Conservation (phyloP, 169 alveolate species). For the Eimeria nieschulzi region DNA sequence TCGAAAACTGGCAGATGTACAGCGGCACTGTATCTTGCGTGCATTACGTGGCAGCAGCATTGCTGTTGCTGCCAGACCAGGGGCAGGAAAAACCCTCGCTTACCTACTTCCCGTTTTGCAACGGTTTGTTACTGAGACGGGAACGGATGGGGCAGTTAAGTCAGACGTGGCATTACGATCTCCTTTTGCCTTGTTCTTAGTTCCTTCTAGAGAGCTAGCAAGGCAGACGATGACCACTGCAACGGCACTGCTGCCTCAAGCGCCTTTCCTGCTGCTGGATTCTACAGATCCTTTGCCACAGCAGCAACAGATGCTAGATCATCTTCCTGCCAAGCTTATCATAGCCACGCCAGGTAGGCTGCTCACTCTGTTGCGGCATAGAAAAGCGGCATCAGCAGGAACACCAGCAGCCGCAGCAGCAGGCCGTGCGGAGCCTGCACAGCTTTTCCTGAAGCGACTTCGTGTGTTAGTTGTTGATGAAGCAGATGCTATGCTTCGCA, state of each 20-base stretch:
- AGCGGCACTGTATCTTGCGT: conserved; percentile 55
- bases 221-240: conserved; percentile 53
- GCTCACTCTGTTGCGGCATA: conserved; percentile 2
- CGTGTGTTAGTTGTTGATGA: conserved; percentile 62
- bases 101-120: conserved; percentile 88
- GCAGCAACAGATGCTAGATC: conserved; percentile 27
- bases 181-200: conserved; percentile 24
- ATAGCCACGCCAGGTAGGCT: conserved; percentile 34
- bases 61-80: conserved; percentile 89
- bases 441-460: conserved; percentile 16
- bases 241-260: conserved; percentile 54
- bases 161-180: background rate
- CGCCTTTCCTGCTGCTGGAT: conserved; percentile 57
- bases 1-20: conserved; percentile 42
- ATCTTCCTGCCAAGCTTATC: background rate
- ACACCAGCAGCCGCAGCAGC: conserved; percentile 5
- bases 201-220: conserved; percentile 69
- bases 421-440: background rate
- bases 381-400: background rate
- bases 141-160: background rate
- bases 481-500: conserved; percentile 67
- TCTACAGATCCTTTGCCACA: conserved; percentile 48
- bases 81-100: conserved; percentile 94
- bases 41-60: conserved; percentile 65
- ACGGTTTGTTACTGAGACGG: conserved; percentile 13